These are phyloP conservation scores for Soucietia sequanensis DNA, from an alignment of 805 yeast genomes.

Conservation along the genomic window DNA sequence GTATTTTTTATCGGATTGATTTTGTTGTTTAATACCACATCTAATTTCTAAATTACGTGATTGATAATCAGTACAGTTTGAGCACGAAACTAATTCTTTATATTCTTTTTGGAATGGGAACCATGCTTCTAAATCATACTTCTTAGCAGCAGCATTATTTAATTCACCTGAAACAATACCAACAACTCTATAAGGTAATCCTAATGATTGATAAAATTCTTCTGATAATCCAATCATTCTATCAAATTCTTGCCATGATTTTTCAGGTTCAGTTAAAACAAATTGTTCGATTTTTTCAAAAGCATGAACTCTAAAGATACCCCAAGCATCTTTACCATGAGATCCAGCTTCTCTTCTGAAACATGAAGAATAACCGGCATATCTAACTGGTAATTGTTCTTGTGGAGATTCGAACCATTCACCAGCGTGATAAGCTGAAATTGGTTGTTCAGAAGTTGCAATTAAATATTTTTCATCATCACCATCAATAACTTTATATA, in stretches of 20 bases:
- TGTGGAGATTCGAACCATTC: constrained; percentile 99
- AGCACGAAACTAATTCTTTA: constrained; percentile 97
- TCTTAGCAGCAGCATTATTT: constrained; percentile 98
- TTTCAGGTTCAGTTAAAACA: constrained; percentile 93
- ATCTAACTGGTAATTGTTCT: constrained; percentile 94
- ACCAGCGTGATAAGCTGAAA: constrained; percentile 93
- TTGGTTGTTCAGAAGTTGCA: constrained; percentile 99
- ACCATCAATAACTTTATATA: constrained; percentile 95
- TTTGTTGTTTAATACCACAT: constrained; percentile 95
- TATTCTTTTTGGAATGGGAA: constrained; percentile 99
- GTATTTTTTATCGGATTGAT: constrained; percentile 94
- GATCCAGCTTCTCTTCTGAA: constrained; percentile 99
- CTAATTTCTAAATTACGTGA: constrained; percentile 97
- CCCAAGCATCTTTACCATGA: constrained; percentile 99
- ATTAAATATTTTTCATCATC: constrained; percentile 96
- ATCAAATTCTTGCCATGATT: constrained; percentile 97
- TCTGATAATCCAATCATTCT: constrained; percentile 90
- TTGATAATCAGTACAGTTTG: constrained; percentile 99
- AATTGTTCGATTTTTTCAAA: constrained; percentile 98
- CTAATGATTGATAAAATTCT: constrained; percentile 88
- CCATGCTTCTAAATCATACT: constrained; percentile 99
- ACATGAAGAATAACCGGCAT: constrained; percentile 98
- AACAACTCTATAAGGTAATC: constrained; percentile 94
- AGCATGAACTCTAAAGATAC: constrained; percentile 98
- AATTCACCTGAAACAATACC: constrained; percentile 98